Evolutionary conservation across 495 filamentous ascomycete species (phyloP), one percentile per base, ranked within the genome.

Genomic region (Cairneyella variabilis): DNA sequence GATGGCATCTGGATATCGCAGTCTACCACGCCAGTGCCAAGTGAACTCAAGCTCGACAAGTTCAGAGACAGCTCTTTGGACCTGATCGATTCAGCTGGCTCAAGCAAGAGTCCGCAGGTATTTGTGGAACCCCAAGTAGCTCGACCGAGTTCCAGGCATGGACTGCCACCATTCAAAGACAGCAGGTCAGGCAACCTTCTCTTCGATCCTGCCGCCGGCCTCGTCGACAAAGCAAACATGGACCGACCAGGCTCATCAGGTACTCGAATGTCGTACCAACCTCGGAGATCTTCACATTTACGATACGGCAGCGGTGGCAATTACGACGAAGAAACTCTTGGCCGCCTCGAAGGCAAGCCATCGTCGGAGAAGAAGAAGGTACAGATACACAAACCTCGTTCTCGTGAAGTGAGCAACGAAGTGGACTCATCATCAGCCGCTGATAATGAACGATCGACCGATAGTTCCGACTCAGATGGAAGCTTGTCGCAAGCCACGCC

Each of bases 1-100:
- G 88, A 95, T 55, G 93, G 91, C 5, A 91, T 97, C 45, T 96
- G 90, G 83, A 86, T 91, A 21, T 92, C 89, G 12, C 71, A 79
- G 26, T 73, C 76, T 11, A 82, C 76, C 28, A 86, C 85, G 8
- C 82, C 82, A 27, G 32, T 58, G 12, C 51, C 54, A 1, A 55
- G 52, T 18, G 46, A 52, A 16, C 21, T 30, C 42, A 51, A 58
- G 37, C 40, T 59, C 53, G 44, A 45, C 39, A 52, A 43, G 30
- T 32, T 32, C 28, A 32, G 14, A 6, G 6, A 14, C 28, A 32
- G 28, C 36, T 43, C 59, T 50, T 36, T 52, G n/a, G 41, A 55
- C 7, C 41, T 41, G 3, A 17, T 47, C 9, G 8, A 41, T 12
- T 23, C 34, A 57, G 10, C 23, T 63, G 56, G 38, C 40, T 46